Evolutionary conservation across 1,284 basidiomycete genomes (phyloP), one percentile per base, ranked within the genome.

Genomic region (Leucoagaricus sp.): DNA sequence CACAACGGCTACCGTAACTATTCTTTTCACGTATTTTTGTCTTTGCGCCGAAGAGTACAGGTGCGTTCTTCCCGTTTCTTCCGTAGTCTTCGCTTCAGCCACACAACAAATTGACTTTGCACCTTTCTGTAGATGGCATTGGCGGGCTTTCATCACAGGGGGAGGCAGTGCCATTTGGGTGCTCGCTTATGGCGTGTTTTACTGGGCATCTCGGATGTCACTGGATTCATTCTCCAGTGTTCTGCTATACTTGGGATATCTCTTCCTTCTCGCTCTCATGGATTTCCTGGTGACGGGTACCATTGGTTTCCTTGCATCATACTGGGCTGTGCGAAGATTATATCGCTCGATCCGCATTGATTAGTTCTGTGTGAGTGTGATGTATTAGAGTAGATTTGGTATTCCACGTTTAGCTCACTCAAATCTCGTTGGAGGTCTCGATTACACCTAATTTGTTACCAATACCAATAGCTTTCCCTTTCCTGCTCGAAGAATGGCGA

Each of bases 11-110:
- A 95, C 94, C 0, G 91, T 95, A 33, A 87, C 93, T 2, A 91
- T 96, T 61, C 80, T 97, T 8, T 93, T 95, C 73, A 89, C 87
- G 1, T 97, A 99, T 77, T 98, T 98, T 72, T 81, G 89, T 57
- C 83, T 99, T 13, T 98, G 96, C 63, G 91, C 94, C 9, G 96
- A 98, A 72, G 96, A 99, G 67, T 98, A 98, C 74, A 81, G 93
- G 87, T 89, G 53, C 53, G 70, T 50, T 23, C 45, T 33, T 47
- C n/a, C 46, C 51, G 56, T 59, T 33, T 55, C 40, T 42, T 13
- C 7, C 10, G 19, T 60, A 23, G 54, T 47, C 19, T 44, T 40
- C 49, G 40, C 28, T 10, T 36, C 28, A 31, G 26, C 57, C 19
- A n/a, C 17, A 38, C 25, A n/a, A n/a, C n/a, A n/a, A n/a, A n/a